phyloP scores from a whole-genome alignment of 176 grass and related monocot species.

The Juncus effusus region DNA sequence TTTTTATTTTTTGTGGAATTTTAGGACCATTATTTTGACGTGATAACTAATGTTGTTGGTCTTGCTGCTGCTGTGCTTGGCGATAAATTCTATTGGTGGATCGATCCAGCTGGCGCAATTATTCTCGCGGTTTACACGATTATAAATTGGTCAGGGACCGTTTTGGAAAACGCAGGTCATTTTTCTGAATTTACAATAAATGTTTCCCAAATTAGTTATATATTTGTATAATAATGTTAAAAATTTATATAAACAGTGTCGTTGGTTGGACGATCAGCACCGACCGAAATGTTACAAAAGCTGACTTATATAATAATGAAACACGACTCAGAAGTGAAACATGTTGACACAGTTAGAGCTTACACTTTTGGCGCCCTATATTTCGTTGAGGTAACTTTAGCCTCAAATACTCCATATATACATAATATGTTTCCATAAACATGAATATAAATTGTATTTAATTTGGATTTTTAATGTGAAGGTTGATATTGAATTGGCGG shows the following conservation, averaged over 20 bases:
- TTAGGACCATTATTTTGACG: slow-evolving; percentile 94
- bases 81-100: slow-evolving; percentile 70
- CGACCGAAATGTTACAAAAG: slow-evolving; percentile 68
- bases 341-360: slow-evolving; percentile 73
- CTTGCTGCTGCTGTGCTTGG: slow-evolving; percentile 82
- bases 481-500: slow-evolving; percentile 59
- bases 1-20: not conserved
- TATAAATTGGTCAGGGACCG: slow-evolving; percentile 70
- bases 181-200: not conserved
- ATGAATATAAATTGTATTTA: not conserved
- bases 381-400: slow-evolving; percentile 67
- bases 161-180: slow-evolving; percentile 71
- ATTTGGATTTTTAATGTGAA: slow-evolving; percentile 19
- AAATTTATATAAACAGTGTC: slow-evolving; percentile 37
- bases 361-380: slow-evolving; percentile 86
- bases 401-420: not conserved
- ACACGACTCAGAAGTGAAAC: slow-evolving; percentile 56
- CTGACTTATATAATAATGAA: slow-evolving; percentile 70
- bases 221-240: not conserved
- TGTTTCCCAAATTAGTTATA: not conserved
- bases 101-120: slow-evolving; percentile 76
- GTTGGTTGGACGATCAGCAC: slow-evolving; percentile 56
- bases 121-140: slow-evolving; percentile 86
- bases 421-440: not conserved
- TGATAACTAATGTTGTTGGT: slow-evolving; percentile 80